Evolutionary conservation across 768 basidiomycete species (phyloP).

Genomic region (Lactarius sanguifluus): DNA sequence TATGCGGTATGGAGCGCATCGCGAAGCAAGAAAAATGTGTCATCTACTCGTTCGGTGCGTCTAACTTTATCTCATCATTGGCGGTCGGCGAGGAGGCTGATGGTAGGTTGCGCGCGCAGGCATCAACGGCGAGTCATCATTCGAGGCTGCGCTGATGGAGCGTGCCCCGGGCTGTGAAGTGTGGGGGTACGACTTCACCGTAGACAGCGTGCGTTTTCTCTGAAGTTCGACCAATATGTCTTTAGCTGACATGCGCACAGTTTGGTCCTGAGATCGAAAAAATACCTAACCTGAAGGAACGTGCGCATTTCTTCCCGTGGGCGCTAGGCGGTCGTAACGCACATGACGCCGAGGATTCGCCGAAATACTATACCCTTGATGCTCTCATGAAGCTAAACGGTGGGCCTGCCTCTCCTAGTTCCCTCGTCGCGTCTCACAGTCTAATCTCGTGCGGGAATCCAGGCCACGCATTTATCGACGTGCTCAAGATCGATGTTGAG

Average conservation of each 20-base stretch:
- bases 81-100: not conserved
- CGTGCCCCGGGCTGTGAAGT: constrained; percentile 42
- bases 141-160: constrained; percentile 49
- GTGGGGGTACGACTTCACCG: constrained; percentile 47
- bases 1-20: constrained; percentile 51
- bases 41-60: constrained; percentile 50
- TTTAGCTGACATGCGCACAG: constrained; percentile 13
- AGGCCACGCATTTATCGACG: constrained; percentile 68
- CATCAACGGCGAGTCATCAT: constrained; percentile 52
- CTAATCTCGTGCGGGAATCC: not conserved
- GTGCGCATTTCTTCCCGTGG: constrained; percentile 46
- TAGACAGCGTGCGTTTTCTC: constrained; percentile 35
- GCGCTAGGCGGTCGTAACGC: constrained; percentile 44
- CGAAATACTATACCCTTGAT: constrained; percentile 61
- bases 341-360: constrained; percentile 45
- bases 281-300: constrained; percentile 33
- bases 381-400: constrained; percentile 65
- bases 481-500: constrained; percentile 73
- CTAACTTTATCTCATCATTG: not conserved
- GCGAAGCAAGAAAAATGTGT: constrained; percentile 47
- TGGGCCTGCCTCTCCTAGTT: constrained; percentile 30
- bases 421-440: not conserved
- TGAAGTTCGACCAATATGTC: not conserved
- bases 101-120: constrained; percentile 33
- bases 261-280: constrained; percentile 48